Percentiles rank a stretch among this genome's conserved stretches.
phyloP scores from a whole-genome alignment of 2,329 filamentous ascomycete species.

The Purpureocillium takamizusanense region DNA sequence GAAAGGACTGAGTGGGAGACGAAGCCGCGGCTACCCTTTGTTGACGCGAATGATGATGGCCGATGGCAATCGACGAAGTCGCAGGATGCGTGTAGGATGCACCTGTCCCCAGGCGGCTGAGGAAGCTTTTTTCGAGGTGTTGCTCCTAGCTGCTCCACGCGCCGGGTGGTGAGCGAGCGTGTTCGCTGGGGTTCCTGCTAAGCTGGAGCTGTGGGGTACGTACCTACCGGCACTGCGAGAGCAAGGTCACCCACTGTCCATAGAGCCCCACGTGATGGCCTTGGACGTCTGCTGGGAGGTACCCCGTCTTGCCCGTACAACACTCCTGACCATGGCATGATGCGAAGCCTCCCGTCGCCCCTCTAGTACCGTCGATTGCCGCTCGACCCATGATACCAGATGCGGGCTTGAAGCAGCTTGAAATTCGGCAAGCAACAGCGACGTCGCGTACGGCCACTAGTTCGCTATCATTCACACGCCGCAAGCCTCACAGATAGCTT shows the following conservation, averaged over 20 bases:
- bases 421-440: too few relatives aligned
- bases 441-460: too few relatives aligned
- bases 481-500: too few relatives aligned
- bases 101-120: background rate
- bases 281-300: background rate
- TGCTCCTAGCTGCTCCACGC: conserved; percentile 5
- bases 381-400: too few relatives aligned
- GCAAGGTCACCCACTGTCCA: background rate
- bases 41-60: too few relatives aligned
- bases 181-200: background rate
- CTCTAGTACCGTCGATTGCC: too few relatives aligned
- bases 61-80: conserved; percentile 1
- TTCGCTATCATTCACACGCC: too few relatives aligned
- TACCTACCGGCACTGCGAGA: background rate
- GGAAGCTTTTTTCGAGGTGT: conserved; percentile 5
- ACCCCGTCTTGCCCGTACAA: too few relatives aligned
- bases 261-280: conserved; percentile 7
- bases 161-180: background rate
- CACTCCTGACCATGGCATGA: too few relatives aligned
- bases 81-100: conserved; percentile 1
- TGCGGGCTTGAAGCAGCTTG: too few relatives aligned
- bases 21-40: background rate
- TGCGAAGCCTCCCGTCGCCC: too few relatives aligned
- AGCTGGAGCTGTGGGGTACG: background rate
- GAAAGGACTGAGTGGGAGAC: background rate